These are phyloP conservation scores for Naumovozyma castellii DNA, from an alignment of 805 yeast species.

Conservation along the genomic window DNA sequence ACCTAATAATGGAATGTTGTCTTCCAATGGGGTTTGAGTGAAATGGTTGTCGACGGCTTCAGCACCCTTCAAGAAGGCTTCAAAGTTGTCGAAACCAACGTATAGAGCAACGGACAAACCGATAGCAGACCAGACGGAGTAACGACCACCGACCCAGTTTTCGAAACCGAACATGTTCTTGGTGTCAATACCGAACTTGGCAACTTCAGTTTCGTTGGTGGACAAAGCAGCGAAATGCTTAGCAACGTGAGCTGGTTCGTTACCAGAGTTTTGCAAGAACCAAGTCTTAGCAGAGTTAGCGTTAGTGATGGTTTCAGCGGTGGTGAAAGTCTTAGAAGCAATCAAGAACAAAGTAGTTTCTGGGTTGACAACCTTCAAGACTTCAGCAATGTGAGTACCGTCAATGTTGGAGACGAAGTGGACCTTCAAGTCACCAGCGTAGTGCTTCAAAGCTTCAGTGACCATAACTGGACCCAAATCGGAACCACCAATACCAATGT, in stretches of 20 bases:
- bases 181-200: conserved; percentile 93
- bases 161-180: conserved; percentile 98
- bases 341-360: conserved; percentile 89
- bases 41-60: conserved; percentile 95
- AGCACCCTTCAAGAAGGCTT: conserved; percentile 89
- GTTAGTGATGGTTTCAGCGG: conserved; percentile 95
- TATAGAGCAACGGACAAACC: conserved; percentile 92
- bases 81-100: conserved; percentile 93
- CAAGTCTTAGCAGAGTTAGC: conserved; percentile 92
- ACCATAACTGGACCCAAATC: conserved; percentile 99
- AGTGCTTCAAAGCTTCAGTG: conserved; percentile 92
- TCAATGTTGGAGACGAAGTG: conserved; percentile 98
- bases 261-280: conserved; percentile 65
- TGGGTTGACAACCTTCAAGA: conserved; percentile 64
- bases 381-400: conserved; percentile 94
- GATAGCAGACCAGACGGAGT: conserved; percentile 99
- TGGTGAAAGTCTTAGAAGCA: conserved; percentile 97
- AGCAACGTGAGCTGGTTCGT: conserved; percentile 63
- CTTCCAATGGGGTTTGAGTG: conserved; percentile 68
- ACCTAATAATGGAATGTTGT: conserved; percentile 88
- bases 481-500: conserved; percentile 98
- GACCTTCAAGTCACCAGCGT: conserved; percentile 63
- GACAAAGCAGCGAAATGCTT: conserved; percentile 97
- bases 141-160: conserved; percentile 99
- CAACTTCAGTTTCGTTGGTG: conserved; percentile 84